Evolutionary conservation across 2,329 filamentous ascomycete genomes (phyloP).

Genomic region (Xylariaceae sp.): DNA sequence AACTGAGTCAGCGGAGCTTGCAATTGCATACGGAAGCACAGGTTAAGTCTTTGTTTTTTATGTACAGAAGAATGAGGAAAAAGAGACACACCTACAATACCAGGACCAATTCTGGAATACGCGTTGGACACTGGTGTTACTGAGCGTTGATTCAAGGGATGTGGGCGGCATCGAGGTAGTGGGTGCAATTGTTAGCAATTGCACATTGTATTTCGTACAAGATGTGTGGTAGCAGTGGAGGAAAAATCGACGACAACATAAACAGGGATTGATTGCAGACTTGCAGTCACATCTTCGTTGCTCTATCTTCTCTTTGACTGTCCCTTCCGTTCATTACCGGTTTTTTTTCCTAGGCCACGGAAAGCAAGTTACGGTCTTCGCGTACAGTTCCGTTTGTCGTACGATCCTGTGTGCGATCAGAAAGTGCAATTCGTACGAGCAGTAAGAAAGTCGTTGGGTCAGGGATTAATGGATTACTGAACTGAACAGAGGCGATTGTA

Average conservation of each 20-base stretch:
- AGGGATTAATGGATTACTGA: slow-evolving; percentile 18
- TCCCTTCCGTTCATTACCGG: neutral
- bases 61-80: too few species aligned
- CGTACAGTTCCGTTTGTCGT: slow-evolving; percentile 8
- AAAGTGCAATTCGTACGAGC: slow-evolving; percentile 17
- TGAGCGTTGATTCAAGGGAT: too few species aligned
- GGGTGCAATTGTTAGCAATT: too few species aligned
- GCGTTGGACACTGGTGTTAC: too few species aligned
- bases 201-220: too few species aligned
- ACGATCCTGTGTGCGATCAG: slow-evolving; percentile 13
- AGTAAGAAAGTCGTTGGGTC: slow-evolving; percentile 12
- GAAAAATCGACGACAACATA: too few species aligned
- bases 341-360: neutral
- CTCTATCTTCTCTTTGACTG: neutral
- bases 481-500: slow-evolving; percentile 16
- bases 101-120: slow-evolving; percentile 34
- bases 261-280: too few species aligned
- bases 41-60: neutral
- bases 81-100: slow-evolving; percentile 32
- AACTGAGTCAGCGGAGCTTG: slow-evolving; percentile 43
- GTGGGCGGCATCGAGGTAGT: too few species aligned
- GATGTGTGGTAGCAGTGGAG: too few species aligned
- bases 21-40: slow-evolving; percentile 41
- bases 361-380: neutral
- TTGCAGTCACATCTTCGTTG: neutral